Base-by-base conservation (phyloP, 129 eudicot species). In the Solidago caesia region DNA sequence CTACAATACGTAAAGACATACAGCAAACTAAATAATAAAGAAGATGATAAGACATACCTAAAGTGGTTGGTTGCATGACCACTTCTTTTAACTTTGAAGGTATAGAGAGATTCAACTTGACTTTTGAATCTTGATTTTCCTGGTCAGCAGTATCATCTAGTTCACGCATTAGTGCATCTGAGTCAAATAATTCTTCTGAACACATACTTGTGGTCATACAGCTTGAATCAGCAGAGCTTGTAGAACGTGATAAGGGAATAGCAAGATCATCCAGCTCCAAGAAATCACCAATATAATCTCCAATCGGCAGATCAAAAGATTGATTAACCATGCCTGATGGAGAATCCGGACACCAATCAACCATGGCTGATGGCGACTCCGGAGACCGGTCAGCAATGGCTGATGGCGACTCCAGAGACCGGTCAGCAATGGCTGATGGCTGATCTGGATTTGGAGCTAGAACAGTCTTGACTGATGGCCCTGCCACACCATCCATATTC, bases 201-300 rank as follows among this genome's bases (percentile, higher is more conserved):
- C 80, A 47, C 72, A 74, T 53, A 63, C 78, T 74, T 42, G 3
- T 44, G 62, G 87, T 83, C 71, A 70, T 77, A 75, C 96, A 82
- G 52, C 92, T 87, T 44, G 97, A 85, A 64, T 82, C 89, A 57
- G 78, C 88, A 49, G 89, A 87, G 78, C 88, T 92, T 47, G 96
- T 82, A 52, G 80, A 74, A 39, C 62, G 80, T 10, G 96, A 85
- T 33, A 64, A 47, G 13, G 84, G 83, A 60, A 57, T 82, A 53
- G 5, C 78, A 75, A 85, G 91, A 89, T 92, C 97, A 68, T 81
- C 56, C 77, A 92, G 26, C 79, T 91, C 97, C 88, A 89, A 64
- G 79, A 8, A 89, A 82, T 87, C 92, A 14, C 81, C 96, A 51
- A 80, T 27, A 65, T 62, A 77, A 27, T 82, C 83, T 49, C 13